Base-by-base conservation (phyloP, 345 rosid species). In the Iberis pinnata region DNA sequence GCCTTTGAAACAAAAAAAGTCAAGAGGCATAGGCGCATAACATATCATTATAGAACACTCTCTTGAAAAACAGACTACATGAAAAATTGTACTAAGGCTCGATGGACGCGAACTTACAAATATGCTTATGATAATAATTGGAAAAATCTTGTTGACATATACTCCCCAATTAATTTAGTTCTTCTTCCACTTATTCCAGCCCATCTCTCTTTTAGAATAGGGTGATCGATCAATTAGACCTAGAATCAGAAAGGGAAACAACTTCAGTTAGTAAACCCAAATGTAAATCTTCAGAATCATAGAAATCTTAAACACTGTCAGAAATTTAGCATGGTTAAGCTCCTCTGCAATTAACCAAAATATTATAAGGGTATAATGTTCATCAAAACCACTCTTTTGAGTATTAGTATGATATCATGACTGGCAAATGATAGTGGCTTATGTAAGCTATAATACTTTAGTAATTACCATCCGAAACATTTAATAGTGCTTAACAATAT, bases 191-290 rank as follows among this genome's bases (percentile, higher is more conserved):
- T 71, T 48, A 88, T 69, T 43, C 98, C 98, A 38, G 88, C 68
- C 98, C 96, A 92, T 73, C 98, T 76, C 71, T 92, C 98, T 70
- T 68, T 67, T 10, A 92, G 74, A 63, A 88, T 56, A 41, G 98
- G 98, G 67, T 92, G 98, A 71, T 88, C 82, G 98, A 71, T 88
- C 82, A 61, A 92, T 83, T 44, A 88, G 52, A 58, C 98, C 97
- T 53, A 92, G 86, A 73, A 92, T 81, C 98, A 88, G 71, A 49
- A 48, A 60, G 56, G 40, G 13, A 48, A 14, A 27, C 53, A 35
- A 38, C 18, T 36, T n/a, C 31, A 46, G 51, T 44, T 66, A 41
- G 61, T 55, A 48, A 61, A 18, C 57, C 31, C 42, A 54, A 17
- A 18, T 68, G 36, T 37, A 62, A 48, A 17, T 52, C 32, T 37